A percentile compares a stretch with the other conserved stretches of the same genome.
phyloP scores from a whole-genome alignment of 164 flowering plant genomes.

The Umbilicus rupestris region DNA sequence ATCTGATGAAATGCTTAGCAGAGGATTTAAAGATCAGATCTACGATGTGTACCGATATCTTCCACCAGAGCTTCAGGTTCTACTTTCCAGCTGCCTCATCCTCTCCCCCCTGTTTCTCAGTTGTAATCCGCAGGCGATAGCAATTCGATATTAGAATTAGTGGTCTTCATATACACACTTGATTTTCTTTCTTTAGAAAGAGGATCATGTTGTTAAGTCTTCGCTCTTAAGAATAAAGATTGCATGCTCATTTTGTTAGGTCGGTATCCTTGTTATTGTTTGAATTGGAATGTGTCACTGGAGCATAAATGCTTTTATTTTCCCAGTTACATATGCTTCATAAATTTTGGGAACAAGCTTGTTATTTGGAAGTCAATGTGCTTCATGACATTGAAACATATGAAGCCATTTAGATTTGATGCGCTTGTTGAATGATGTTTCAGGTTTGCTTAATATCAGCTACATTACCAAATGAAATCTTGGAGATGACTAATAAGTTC shows the following conservation, averaged over 20 bases:
- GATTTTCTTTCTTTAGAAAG: too few relatives aligned
- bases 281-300: too few relatives aligned
- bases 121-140: too few relatives aligned
- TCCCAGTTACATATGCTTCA: too few relatives aligned
- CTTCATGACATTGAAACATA: not conserved
- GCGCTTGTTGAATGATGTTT: constrained; percentile 33
- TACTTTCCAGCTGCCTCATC: not conserved
- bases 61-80: not conserved
- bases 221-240: too few relatives aligned
- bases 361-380: not conserved
- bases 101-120: not conserved
- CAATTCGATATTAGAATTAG: too few relatives aligned
- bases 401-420: constrained; percentile 41
- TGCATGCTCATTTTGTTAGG: too few relatives aligned
- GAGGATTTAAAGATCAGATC: constrained; percentile 53
- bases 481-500: constrained; percentile 46
- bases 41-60: constrained; percentile 1
- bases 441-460: constrained; percentile 53
- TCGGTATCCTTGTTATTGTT: too few relatives aligned
- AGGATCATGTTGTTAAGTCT: too few relatives aligned
- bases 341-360: not conserved
- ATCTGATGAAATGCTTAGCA: constrained; percentile 53
- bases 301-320: too few relatives aligned
- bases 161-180: too few relatives aligned
- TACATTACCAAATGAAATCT: constrained; percentile 48